phyloP scores from a whole-genome alignment of 345 rosid species.

The Gossypium rotundifolium region DNA sequence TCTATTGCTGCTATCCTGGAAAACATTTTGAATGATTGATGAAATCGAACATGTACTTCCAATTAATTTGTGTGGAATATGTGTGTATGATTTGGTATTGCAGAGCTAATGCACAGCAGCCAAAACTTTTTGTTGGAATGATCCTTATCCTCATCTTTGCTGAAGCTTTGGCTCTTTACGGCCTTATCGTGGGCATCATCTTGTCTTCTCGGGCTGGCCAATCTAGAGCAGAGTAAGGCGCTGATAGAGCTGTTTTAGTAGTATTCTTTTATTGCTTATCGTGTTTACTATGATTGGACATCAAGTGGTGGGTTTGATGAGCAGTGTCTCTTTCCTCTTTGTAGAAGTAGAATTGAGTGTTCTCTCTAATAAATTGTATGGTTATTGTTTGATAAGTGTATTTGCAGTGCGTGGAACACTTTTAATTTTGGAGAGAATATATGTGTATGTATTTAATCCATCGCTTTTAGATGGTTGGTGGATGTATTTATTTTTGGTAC shows the following conservation, averaged over 20 bases:
- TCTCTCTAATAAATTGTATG: slow-evolving; percentile 19
- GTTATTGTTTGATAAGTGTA: slow-evolving; percentile 1
- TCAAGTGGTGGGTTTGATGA: slow-evolving; percentile 17
- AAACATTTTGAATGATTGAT: background rate
- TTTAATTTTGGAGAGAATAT: background rate
- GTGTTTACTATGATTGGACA: slow-evolving; percentile 8
- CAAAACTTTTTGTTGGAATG: slow-evolving; percentile 90
- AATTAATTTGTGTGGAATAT: background rate
- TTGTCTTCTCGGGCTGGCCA: slow-evolving; percentile 94
- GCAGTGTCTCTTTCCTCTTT: slow-evolving; percentile 19
- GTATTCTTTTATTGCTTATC: slow-evolving; percentile 23
- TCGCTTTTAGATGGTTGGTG: background rate
- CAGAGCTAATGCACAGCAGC: slow-evolving; percentile 94
- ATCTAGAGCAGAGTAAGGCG: slow-evolving; percentile 72
- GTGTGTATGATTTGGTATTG: background rate
- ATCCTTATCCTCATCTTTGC: slow-evolving; percentile 90
- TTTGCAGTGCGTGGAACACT: background rate
- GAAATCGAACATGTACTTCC: background rate
- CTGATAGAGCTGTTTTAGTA: background rate
- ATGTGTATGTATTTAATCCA: background rate
- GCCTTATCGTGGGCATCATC: slow-evolving; percentile 86
- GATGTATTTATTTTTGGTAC: too few relatives aligned
- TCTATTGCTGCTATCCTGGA: background rate
- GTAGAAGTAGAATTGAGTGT: slow-evolving; percentile 18
- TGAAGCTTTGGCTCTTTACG: slow-evolving; percentile 82